These are phyloP conservation scores for Tylopilus cervinicoccineus DNA, from an alignment of 768 basidiomycete species.

Conservation along the genomic window DNA sequence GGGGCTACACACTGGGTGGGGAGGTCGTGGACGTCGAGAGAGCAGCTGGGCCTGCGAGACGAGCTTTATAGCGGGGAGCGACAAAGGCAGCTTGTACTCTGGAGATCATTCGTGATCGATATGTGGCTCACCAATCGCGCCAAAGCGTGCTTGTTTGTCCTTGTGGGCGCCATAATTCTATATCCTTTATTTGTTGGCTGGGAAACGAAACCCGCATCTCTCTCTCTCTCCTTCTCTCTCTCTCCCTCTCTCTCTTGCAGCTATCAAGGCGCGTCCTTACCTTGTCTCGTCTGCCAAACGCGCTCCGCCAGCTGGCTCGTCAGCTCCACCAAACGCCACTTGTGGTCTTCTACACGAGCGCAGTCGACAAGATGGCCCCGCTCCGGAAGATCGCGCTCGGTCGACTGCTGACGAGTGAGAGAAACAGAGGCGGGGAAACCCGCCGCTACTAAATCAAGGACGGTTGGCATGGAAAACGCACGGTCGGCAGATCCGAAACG, in stretches of 20 bases:
- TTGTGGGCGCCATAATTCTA: constrained; percentile 36
- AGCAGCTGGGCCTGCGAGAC: background rate
- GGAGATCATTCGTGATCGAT: constrained; percentile 31
- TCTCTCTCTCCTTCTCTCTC: too few relatives aligned
- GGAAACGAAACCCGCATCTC: too few relatives aligned
- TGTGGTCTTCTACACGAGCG: too few relatives aligned
- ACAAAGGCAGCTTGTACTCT: constrained; percentile 27
- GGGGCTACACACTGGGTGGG: constrained; percentile 4
- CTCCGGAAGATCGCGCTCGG: background rate
- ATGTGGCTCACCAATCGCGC: constrained; percentile 24
- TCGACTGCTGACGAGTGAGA: background rate
- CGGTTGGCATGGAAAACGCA: background rate
- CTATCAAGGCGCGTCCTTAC: background rate
- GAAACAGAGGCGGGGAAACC: background rate
- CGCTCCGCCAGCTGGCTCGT: too few relatives aligned
- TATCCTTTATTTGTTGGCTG: constrained; percentile 30
- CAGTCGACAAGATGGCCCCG: background rate
- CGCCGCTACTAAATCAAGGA: constrained; percentile 1
- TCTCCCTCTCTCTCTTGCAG: constrained; percentile 1
- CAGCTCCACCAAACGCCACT: too few relatives aligned
- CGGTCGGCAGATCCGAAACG: background rate
- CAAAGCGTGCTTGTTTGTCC: constrained; percentile 43
- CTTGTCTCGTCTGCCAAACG: too few relatives aligned
- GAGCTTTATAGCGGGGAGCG: constrained; percentile 24
- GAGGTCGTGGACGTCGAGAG: background rate